Percentiles rank a stretch among this genome's conserved stretches.
Evolutionary conservation across 345 rosid genomes (phyloP).

Genomic region (Populus euphratica): DNA sequence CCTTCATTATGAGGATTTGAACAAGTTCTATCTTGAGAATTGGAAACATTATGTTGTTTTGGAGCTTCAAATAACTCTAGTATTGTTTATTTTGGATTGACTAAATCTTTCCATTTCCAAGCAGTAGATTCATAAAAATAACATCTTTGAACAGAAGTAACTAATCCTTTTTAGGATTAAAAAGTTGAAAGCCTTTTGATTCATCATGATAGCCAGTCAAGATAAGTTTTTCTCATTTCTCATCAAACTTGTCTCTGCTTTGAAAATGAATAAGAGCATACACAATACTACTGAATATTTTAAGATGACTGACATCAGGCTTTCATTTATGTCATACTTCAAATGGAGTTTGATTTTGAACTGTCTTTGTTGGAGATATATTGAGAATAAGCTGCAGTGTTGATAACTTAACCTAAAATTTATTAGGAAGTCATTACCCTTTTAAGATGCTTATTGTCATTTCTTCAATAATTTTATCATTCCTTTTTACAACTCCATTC

Average conservation of each 20-base stretch:
- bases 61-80: neutral
- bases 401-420: too few species aligned
- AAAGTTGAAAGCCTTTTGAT: neutral
- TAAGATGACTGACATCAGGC: too few species aligned
- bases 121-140: neutral
- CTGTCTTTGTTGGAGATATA: too few species aligned
- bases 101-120: neutral
- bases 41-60: too few species aligned
- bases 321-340: too few species aligned
- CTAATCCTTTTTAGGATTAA: neutral
- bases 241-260: too few species aligned
- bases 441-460: too few species aligned
- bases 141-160: neutral
- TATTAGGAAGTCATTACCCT: too few species aligned
- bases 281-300: too few species aligned
- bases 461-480: neutral
- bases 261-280: neutral
- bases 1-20: neutral
- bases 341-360: too few species aligned
- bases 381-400: too few species aligned
- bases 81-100: neutral
- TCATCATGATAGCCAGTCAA: neutral
- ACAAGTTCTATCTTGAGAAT: too few species aligned
- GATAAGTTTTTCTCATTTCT: neutral
- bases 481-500: fast-evolving